Evolutionary conservation across 495 filamentous ascomycete species (phyloP).

Genomic region (Neurospora sp.): DNA sequence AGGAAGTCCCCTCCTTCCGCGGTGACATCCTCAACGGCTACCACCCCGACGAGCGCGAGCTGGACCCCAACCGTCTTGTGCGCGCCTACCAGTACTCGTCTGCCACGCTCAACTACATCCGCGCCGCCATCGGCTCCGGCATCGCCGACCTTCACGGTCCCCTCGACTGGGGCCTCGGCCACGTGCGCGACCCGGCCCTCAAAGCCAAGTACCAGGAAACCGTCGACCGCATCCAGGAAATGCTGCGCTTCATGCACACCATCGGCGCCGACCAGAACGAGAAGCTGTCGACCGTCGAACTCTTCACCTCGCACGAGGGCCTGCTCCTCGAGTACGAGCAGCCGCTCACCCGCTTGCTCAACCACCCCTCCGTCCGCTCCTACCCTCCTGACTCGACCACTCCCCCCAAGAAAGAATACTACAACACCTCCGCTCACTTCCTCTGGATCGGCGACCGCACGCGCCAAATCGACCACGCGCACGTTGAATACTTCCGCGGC

Average conservation of each 20-base stretch:
- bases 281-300: slow-evolving; percentile 83
- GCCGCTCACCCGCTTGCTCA: slow-evolving; percentile 63
- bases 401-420: slow-evolving; percentile 44
- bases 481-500: slow-evolving; percentile 95
- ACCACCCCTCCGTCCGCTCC: slow-evolving; percentile 40
- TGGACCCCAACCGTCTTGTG: slow-evolving; percentile 76
- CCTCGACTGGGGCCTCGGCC: slow-evolving; percentile 90
- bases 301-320: slow-evolving; percentile 93
- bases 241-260: slow-evolving; percentile 89
- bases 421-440: slow-evolving; percentile 92
- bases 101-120: slow-evolving; percentile 84
- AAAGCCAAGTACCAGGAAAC: slow-evolving; percentile 76
- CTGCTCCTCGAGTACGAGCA: slow-evolving; percentile 93
- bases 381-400: slow-evolving; percentile 8
- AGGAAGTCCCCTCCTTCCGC: slow-evolving; percentile 77
- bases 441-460: slow-evolving; percentile 98
- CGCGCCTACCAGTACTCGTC: slow-evolving; percentile 93
- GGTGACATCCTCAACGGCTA: slow-evolving; percentile 96
- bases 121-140: slow-evolving; percentile 72
- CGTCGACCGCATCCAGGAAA: slow-evolving; percentile 78
- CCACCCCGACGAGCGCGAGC: slow-evolving; percentile 53
- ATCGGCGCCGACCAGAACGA: slow-evolving; percentile 81
- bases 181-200: slow-evolving; percentile 73
- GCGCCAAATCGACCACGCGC: slow-evolving; percentile 79
- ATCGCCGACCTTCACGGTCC: slow-evolving; percentile 91